Evolutionary conservation across 805 yeast genomes (phyloP).

Genomic region (Saturnispora sekii): DNA sequence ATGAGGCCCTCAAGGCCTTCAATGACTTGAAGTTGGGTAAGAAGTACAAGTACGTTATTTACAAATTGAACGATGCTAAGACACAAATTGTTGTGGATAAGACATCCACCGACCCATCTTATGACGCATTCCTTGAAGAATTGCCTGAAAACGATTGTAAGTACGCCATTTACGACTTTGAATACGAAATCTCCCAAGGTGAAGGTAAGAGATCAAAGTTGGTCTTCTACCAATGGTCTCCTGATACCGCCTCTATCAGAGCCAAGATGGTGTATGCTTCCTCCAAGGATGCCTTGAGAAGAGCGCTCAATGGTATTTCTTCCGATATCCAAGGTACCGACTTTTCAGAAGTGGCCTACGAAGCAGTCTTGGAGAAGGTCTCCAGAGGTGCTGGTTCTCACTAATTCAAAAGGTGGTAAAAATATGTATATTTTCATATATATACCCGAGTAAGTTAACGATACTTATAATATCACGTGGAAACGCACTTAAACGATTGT

Average conservation of each 20-base stretch:
- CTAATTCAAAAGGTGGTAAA: conserved; percentile 19
- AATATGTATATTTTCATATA: too few species aligned
- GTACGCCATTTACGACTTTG: conserved; percentile 95
- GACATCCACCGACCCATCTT: conserved; percentile 64
- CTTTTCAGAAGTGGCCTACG: conserved; percentile 92
- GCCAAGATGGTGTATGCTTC: conserved; percentile 97
- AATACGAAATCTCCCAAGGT: conserved; percentile 78
- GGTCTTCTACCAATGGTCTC: conserved; percentile 84
- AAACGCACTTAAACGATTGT: too few species aligned
- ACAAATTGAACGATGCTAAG: conserved; percentile 70
- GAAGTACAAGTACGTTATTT: conserved; percentile 76
- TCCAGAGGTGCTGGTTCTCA: conserved; percentile 69
- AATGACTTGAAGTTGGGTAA: conserved; percentile 93
- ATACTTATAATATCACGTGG: too few species aligned
- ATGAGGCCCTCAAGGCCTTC: conserved; percentile 88
- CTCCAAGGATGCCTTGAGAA: conserved; percentile 96
- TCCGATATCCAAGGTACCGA: conserved; percentile 97
- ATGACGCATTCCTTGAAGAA: conserved; percentile 78
- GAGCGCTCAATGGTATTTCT: conserved; percentile 91
- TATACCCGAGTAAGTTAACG: too few species aligned
- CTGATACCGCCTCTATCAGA: conserved; percentile 93
- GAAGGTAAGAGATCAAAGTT: conserved; percentile 85
- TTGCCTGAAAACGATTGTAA: conserved; percentile 94
- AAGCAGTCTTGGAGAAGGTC: conserved; percentile 82
- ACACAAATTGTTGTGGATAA: conserved; percentile 85